Evolutionary conservation across 2,329 filamentous ascomycete species (phyloP).

Genomic region (Arthrobotrys megalospora): DNA sequence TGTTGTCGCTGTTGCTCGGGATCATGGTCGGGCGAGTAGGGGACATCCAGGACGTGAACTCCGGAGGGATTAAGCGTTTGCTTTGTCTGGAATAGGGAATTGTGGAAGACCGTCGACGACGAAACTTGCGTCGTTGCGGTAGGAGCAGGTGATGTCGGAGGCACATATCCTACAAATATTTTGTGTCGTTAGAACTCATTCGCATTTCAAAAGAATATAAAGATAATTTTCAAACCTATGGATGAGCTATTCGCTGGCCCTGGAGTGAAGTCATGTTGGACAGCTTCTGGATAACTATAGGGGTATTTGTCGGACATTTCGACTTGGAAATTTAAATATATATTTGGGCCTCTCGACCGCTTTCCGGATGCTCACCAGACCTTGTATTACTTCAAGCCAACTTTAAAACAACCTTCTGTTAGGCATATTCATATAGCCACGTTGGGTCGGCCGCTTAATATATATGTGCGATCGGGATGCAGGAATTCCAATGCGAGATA

Average conservation of each 20-base stretch:
- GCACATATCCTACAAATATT: conserved; percentile 1
- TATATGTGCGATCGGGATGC: too few relatives aligned
- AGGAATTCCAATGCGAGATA: too few relatives aligned
- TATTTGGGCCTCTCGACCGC: neutral
- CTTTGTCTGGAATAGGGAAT: conserved; percentile 25
- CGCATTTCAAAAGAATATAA: neutral
- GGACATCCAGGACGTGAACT: conserved; percentile 19
- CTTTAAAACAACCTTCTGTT: too few relatives aligned
- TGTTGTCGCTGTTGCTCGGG: conserved; percentile 25
- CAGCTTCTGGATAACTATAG: conserved; percentile 12
- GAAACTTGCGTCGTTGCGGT: neutral
- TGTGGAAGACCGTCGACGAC: conserved; percentile 19
- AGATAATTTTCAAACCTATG: conserved; percentile 5
- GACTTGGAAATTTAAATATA: too few relatives aligned
- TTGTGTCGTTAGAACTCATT: neutral
- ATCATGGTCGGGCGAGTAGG: conserved; percentile 15
- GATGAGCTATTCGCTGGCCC: neutral
- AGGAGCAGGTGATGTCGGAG: conserved; percentile 2
- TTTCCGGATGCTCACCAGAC: too few relatives aligned
- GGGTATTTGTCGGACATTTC: conserved; percentile 2
- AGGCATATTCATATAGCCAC: too few relatives aligned
- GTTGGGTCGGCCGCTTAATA: too few relatives aligned
- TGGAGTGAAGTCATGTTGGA: conserved; percentile 1
- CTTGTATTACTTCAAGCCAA: too few relatives aligned
- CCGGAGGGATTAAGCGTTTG: conserved; percentile 25